Base-by-base conservation (phyloP, 139 green algal genomes). In the Coelastrella sp. region DNA sequence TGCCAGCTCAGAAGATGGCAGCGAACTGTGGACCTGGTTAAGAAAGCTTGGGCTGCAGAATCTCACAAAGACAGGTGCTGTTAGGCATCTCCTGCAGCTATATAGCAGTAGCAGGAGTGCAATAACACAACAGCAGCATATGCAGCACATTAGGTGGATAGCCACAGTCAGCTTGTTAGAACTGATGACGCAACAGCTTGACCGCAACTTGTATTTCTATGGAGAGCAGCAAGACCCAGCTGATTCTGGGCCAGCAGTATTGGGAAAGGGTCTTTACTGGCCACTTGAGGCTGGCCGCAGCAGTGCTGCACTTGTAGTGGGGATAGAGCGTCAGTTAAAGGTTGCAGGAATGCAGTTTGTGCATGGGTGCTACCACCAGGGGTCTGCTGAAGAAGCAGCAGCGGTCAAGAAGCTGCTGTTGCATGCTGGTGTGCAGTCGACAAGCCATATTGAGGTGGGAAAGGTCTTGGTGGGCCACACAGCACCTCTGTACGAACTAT, bases 91-190 rank as follows among this genome's bases (percentile, higher is more conserved):
- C 6, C 61, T 87, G 59, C 58, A 19, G n/a, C 23, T 87, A 59
- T 87, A 87, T 23, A n/a, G 11, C 8, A 22, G 16, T 19, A 58
- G 22, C 22, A 64, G 22, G 81, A 60, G 60, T 19, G 22, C 6
- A 7, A 60, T 87, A 8, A 58, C 17, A 8, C 16, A 58, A 64
- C 22, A 87, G 81, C 81, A 87, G 81, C 81, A 87, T 16, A 87
- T 87, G 59, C 58, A 47, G n/a, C 59, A 76, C 60, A 20, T 87
- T 10, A n/a, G n/a, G n/a, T n/a, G n/a, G n/a, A n/a, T n/a, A n/a
- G n/a, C n/a, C n/a, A n/a, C n/a, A n/a, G n/a, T n/a, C n/a, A n/a
- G n/a, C n/a, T n/a, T n/a, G n/a, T n/a, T n/a, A n/a, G n/a, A 22
- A 77, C 16, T 22, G 71, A 8, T 77, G 10, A 77, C 5, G 17